Conservation (phyloP, 2,329 filamentous ascomycete species). For the Rhynchosporium agropyri region DNA sequence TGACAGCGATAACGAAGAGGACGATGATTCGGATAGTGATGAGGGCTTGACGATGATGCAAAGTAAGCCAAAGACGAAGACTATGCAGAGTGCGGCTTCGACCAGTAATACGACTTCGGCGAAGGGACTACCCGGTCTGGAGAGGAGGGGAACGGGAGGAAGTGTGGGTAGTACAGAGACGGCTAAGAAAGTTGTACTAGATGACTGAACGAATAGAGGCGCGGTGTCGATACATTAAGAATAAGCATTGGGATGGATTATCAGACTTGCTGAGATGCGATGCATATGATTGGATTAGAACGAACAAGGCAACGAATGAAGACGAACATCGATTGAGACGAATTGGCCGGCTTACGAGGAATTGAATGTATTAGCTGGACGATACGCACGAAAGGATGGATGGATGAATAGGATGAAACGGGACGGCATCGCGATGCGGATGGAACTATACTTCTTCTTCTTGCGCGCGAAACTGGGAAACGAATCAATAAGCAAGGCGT, state of each 20-base stretch:
- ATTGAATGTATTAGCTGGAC: neutral
- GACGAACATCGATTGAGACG: neutral
- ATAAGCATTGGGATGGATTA: conserved; percentile 14
- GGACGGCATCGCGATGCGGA: neutral
- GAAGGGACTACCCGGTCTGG: conserved; percentile 35
- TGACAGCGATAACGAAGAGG: conserved; percentile 21
- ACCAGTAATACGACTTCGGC: conserved; percentile 36
- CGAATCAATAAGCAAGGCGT: conserved; percentile 15
- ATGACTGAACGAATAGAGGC: conserved; percentile 25
- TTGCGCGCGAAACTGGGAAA: neutral
- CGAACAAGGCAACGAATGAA: neutral
- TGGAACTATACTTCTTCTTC: neutral
- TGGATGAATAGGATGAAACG: conserved; percentile 3
- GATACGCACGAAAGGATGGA: neutral
- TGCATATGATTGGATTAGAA: conserved; percentile 6
- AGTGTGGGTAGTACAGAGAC: conserved; percentile 66
- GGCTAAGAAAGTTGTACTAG: conserved; percentile 55
- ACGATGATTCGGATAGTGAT: conserved; percentile 41
- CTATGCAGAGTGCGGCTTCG: conserved; percentile 28
- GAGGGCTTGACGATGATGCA: conserved; percentile 41
- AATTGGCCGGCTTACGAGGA: neutral
- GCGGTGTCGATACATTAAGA: conserved; percentile 20
- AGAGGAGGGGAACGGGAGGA: conserved; percentile 61
- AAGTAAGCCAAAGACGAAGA: conserved; percentile 49
- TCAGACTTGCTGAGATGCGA: conserved; percentile 1